Evolutionary conservation across 495 filamentous ascomycete genomes (phyloP), one percentile per base, ranked within the genome.

Genomic region (Xylaria nigripes): DNA sequence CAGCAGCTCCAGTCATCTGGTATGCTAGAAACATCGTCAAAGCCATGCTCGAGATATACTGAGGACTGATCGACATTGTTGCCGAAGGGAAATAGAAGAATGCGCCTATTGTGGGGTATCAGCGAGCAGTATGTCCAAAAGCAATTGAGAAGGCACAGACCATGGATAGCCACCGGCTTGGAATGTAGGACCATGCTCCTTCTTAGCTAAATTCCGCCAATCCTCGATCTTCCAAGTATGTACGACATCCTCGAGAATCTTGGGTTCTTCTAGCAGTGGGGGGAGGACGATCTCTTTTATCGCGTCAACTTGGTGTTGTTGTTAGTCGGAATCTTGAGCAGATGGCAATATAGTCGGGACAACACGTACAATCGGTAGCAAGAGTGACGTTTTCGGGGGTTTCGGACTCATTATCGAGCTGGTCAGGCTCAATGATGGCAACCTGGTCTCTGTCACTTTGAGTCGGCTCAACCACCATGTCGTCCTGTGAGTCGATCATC

Each of bases 21-120:
- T 27, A 79, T 70, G 36, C 62, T 72, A 34, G 83, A 84, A 3
- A 72, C 59, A 46, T 70, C 71, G 13, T 81, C 72, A 72, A 85
- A 91, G 44, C 88, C 93, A 60, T 97, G 93, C 70, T 99, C 93
- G 24, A 99, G 81, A 71, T 99, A 99, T 65, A 99, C 86, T 2
- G 94, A 97, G 41, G 85, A 86, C 56, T 86, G 84, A 58, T 97
- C 92, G 42, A 87, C 84, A 57, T 93, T 88, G 61, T 99, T 99
- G 43, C 93, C 93, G 45, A 82, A 88, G 0, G 93, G 93, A 65
- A 96, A 99, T 59, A 97, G 89, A 21, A 99, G 82, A 62, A 97
- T 85, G 58, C 90, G 87, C 91, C 87, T 91, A 61, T 40, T 19
- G 48, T n/a, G 30, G 56, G 34, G 49, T 48, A 60, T 72, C 54